Conservation (phyloP, 257 asterid species). For the Phtheirospermum japonicum region DNA sequence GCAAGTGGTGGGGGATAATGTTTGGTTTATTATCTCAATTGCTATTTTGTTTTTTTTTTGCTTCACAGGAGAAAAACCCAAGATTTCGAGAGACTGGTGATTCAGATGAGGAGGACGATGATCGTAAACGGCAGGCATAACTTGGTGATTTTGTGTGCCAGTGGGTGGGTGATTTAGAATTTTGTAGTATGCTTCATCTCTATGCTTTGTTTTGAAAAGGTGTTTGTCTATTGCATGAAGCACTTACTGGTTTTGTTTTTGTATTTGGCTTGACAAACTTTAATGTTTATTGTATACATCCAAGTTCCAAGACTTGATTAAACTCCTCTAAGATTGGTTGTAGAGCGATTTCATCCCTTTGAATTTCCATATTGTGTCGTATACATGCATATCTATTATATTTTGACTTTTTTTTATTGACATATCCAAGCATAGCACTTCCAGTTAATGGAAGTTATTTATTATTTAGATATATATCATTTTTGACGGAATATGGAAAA, state of each 20-base stretch:
- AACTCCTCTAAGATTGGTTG: no score
- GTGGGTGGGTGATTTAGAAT: slow-evolving; percentile 16
- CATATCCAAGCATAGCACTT: no score
- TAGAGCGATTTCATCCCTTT: slow-evolving; percentile 7
- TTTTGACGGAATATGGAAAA: no score
- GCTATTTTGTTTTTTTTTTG: background rate
- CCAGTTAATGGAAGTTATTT: no score
- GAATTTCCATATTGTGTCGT: no score
- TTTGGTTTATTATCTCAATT: no score
- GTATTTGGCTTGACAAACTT: slow-evolving; percentile 13
- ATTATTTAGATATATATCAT: no score
- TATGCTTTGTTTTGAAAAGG: background rate
- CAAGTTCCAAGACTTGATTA: no score
- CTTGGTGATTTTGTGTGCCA: background rate
- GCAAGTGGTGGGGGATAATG: no score
- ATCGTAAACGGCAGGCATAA: slow-evolving; percentile 42
- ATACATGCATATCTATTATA: no score
- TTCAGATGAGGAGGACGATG: slow-evolving; percentile 84
- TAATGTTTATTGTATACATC: no score
- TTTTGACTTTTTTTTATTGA: no score
- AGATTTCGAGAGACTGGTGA: slow-evolving; percentile 92
- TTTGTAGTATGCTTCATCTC: slow-evolving; percentile 17
- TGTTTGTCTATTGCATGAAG: slow-evolving; percentile 5
- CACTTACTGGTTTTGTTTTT: slow-evolving; percentile 17
- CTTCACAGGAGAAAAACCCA: slow-evolving; percentile 84